A percentile compares a stretch with the other conserved stretches of the same genome.
Conservation (phyloP, 73 alveolate genomes). For the Paramecium octaurelia region DNA sequence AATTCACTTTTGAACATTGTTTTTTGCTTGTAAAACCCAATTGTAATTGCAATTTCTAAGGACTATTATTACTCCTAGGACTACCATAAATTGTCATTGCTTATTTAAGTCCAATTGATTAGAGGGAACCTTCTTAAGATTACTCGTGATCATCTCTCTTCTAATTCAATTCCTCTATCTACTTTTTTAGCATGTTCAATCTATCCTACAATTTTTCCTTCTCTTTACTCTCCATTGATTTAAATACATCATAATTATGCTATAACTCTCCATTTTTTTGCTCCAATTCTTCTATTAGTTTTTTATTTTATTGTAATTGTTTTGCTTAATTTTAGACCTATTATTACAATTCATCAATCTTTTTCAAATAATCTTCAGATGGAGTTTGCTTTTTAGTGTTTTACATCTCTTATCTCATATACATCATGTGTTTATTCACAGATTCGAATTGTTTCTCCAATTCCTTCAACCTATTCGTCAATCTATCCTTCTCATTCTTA, state of each 20-base stretch:
- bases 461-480: background rate
- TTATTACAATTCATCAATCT: conserved; percentile 4
- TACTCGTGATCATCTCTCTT: background rate
- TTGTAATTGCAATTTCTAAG: background rate
- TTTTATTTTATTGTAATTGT: background rate
- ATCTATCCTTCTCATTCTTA: conserved; percentile 4
- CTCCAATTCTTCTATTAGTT: conserved; percentile 18
- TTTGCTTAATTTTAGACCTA: background rate
- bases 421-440: conserved; percentile 17
- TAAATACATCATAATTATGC: conserved; percentile 27
- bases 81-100: background rate
- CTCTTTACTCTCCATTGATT: conserved; percentile 24
- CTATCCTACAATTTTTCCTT: conserved; percentile 36
- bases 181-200: background rate
- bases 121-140: background rate
- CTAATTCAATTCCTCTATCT: background rate
- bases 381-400: background rate
- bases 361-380: conserved; percentile 7
- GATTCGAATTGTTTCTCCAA: background rate
- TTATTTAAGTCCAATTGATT: background rate
- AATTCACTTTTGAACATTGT: background rate
- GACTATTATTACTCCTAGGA: background rate
- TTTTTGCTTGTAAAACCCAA: background rate
- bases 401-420: conserved; percentile 4
- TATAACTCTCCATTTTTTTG: background rate